These are phyloP conservation scores for Pezicula carpinea DNA, from an alignment of 2,329 filamentous ascomycete genomes.

Conservation along the genomic window DNA sequence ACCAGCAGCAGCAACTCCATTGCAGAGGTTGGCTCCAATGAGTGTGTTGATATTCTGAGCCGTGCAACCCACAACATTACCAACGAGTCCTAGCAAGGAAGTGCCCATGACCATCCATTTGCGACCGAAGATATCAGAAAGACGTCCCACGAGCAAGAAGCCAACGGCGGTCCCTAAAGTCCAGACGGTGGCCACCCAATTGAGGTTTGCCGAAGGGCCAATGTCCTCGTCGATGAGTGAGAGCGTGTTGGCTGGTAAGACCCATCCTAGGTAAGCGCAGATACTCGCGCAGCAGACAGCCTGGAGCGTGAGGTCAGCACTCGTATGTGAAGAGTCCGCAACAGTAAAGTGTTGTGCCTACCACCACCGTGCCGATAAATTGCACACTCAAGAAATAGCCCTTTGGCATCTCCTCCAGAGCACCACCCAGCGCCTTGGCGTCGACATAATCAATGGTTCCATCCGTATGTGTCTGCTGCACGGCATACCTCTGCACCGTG, in stretches of 20 bases:
- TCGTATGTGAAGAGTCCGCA: background rate
- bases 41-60: slow-evolving; percentile 32
- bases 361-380: slow-evolving; percentile 36
- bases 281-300: slow-evolving; percentile 4
- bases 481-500: slow-evolving; percentile 1
- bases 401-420: slow-evolving; percentile 33
- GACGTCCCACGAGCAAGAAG: slow-evolving; percentile 36
- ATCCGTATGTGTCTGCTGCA: slow-evolving; percentile 30
- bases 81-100: slow-evolving; percentile 29
- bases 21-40: slow-evolving; percentile 34
- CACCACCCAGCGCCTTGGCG: slow-evolving; percentile 37
- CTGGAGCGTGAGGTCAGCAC: background rate
- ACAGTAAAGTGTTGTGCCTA: slow-evolving; percentile 6
- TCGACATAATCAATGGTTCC: slow-evolving; percentile 39
- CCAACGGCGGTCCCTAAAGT: slow-evolving; percentile 34
- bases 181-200: slow-evolving; percentile 22
- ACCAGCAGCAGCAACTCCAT: slow-evolving; percentile 35
- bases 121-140: slow-evolving; percentile 30
- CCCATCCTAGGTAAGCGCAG: slow-evolving; percentile 9
- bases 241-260: background rate
- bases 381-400: slow-evolving; percentile 36
- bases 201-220: slow-evolving; percentile 12
- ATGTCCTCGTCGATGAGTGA: slow-evolving; percentile 14
- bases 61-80: slow-evolving; percentile 32
- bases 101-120: slow-evolving; percentile 11